A percentile compares a stretch with the other conserved stretches of the same genome.
These are phyloP conservation scores for Xylariales sp. DNA, from an alignment of 2,329 filamentous ascomycete species.

Conservation along the genomic window DNA sequence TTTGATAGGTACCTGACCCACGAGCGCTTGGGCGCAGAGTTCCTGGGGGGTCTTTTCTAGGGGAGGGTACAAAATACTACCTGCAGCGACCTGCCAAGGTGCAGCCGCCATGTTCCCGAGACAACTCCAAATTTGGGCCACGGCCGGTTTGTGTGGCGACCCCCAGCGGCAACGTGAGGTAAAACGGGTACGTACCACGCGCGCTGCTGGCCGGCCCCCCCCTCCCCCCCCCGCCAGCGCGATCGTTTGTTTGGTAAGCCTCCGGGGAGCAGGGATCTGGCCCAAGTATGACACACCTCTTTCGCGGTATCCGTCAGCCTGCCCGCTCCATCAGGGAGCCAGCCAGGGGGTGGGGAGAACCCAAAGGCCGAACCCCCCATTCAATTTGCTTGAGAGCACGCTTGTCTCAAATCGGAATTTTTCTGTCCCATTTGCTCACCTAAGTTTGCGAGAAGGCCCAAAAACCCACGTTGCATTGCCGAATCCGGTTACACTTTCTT, in stretches of 20 bases:
- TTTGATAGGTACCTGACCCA: conserved; percentile 1
- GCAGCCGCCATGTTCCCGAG: conserved; percentile 7
- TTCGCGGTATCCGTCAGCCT: conserved; percentile 5
- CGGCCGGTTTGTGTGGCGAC: conserved; percentile 8
- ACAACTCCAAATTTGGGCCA: conserved; percentile 10
- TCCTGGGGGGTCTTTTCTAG: not conserved
- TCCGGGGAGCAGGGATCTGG: conserved; percentile 9
- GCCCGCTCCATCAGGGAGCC: conserved; percentile 8
- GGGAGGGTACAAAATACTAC: conserved; percentile 1
- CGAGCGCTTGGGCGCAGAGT: conserved; percentile 3
- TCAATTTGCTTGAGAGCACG: no score
- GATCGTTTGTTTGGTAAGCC: conserved; percentile 20
- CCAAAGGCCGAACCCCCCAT: not conserved
- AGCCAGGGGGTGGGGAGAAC: conserved; percentile 8
- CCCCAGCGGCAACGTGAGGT: conserved; percentile 6
- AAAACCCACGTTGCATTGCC: not conserved
- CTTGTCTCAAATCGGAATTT: no score
- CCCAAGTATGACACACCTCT: conserved; percentile 2
- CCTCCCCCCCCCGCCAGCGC: conserved; percentile 5
- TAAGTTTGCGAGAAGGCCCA: conserved; percentile 12
- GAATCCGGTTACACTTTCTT: conserved; percentile 3
- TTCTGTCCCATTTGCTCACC: conserved; percentile 1
- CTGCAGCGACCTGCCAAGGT: conserved; percentile 3
- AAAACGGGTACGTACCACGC: conserved; percentile 3
- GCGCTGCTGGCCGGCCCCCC: no score